Evolutionary conservation across 2,329 filamentous ascomycete genomes (phyloP).

Genomic region (Whalleya microplaca): DNA sequence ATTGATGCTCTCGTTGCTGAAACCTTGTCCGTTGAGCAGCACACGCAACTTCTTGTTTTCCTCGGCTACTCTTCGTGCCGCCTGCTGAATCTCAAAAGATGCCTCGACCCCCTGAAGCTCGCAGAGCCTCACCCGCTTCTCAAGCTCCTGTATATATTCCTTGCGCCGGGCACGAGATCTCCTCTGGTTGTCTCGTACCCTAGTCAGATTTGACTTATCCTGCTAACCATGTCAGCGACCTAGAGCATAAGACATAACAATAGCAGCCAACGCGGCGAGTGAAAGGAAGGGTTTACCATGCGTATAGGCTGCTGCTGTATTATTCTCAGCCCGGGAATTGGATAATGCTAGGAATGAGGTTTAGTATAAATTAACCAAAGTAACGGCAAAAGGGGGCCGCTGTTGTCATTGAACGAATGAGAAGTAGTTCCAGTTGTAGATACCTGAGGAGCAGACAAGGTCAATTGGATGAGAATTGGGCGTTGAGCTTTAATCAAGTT

Average conservation of each 20-base stretch:
- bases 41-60: constrained; percentile 69
- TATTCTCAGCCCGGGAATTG: not conserved
- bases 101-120: constrained; percentile 70
- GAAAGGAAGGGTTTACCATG: not conserved
- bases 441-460: too few relatives aligned
- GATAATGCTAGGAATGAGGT: not conserved
- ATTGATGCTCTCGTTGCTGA: constrained; percentile 49
- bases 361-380: too few relatives aligned
- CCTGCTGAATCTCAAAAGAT: constrained; percentile 71
- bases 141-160: constrained; percentile 73
- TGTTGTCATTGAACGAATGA: too few relatives aligned
- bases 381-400: too few relatives aligned
- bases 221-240: constrained; percentile 6
- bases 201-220: constrained; percentile 21
- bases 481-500: too few relatives aligned
- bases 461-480: too few relatives aligned
- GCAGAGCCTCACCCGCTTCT: constrained; percentile 64
- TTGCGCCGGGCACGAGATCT: constrained; percentile 74
- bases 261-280: not conserved
- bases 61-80: constrained; percentile 68
- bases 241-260: not conserved
- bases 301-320: too few relatives aligned
- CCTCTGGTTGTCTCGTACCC: constrained; percentile 75
- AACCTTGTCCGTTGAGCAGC: constrained; percentile 61
- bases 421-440: too few relatives aligned